Conservation (phyloP, 2,329 filamentous ascomycete genomes). For the Aspergillus sp. region DNA sequence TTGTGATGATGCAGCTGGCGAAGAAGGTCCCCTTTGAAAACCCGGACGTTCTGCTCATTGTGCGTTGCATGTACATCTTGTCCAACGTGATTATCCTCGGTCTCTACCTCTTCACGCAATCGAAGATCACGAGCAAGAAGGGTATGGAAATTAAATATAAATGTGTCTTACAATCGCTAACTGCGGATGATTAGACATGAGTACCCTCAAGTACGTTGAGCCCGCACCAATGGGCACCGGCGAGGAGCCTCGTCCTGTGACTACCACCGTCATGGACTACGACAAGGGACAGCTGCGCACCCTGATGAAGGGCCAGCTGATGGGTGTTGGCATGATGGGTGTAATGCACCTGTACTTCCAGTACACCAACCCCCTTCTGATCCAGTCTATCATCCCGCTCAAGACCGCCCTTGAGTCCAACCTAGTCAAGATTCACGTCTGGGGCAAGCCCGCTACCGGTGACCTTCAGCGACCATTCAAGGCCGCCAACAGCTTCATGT, state of each 20-base stretch:
- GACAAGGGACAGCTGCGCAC: constrained; percentile 79
- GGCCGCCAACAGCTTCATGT: constrained; percentile 75
- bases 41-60: constrained; percentile 61
- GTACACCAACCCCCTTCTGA: constrained; percentile 98
- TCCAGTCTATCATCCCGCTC: constrained; percentile 97
- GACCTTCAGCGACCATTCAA: constrained; percentile 98
- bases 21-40: constrained; percentile 96
- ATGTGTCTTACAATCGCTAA: no score
- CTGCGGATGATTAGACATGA: constrained; percentile 63
- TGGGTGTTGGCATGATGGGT: constrained; percentile 96
- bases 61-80: constrained; percentile 61
- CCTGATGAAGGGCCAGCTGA: constrained; percentile 84
- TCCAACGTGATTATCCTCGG: constrained; percentile 78
- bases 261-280: constrained; percentile 94
- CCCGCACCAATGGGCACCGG: constrained; percentile 86
- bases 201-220: constrained; percentile 97
- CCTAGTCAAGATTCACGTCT: constrained; percentile 90
- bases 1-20: constrained; percentile 96
- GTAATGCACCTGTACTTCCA: constrained; percentile 99
- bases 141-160: constrained; percentile 53
- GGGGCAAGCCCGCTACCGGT: constrained; percentile 78
- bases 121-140: constrained; percentile 92
- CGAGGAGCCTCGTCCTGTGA: constrained; percentile 93
- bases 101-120: constrained; percentile 81
- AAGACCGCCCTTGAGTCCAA: constrained; percentile 95